These are phyloP conservation scores for Alternaria metachromatica DNA, from an alignment of 2,329 filamentous ascomycete genomes.

Conservation along the genomic window DNA sequence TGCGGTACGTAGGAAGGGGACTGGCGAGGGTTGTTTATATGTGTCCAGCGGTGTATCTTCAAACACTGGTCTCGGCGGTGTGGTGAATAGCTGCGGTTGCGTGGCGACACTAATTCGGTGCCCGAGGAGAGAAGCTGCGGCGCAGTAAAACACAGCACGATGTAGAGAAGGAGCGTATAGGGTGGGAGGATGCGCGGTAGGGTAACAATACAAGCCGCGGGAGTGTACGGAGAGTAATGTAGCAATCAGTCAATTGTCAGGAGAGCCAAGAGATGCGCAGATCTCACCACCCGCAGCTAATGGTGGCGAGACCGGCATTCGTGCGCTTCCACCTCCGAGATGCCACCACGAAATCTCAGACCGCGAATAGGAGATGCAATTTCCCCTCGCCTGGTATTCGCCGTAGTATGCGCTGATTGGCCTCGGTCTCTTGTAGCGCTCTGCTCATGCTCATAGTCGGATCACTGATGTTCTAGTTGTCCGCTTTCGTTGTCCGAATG, in stretches of 20 bases:
- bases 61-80: not conserved
- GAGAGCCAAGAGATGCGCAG: constrained; percentile 25
- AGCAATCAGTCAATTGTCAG: constrained; percentile 23
- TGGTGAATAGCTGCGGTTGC: constrained; percentile 1
- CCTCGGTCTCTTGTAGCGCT: not conserved
- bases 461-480: not conserved
- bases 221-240: constrained; percentile 10
- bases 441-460: not conserved
- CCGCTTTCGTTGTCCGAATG: not conserved
- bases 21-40: not conserved
- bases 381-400: constrained; percentile 8
- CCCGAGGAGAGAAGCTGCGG: not conserved
- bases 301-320: constrained; percentile 28
- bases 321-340: constrained; percentile 19
- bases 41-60: not conserved
- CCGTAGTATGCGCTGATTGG: constrained; percentile 1
- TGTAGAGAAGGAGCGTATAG: constrained; percentile 23
- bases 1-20: not conserved
- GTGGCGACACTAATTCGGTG: not conserved
- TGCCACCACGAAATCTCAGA: constrained; percentile 7
- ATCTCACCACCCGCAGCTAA: constrained; percentile 28
- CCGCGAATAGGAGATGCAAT: constrained; percentile 18
- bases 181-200: constrained; percentile 9
- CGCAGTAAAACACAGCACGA: not conserved
- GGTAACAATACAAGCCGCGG: not conserved